A percentile compares a stretch with the other conserved stretches of the same genome.
phyloP scores from a whole-genome alignment of 352 stramenopile genomes.

The Phytopythium cucurbitacearum region DNA sequence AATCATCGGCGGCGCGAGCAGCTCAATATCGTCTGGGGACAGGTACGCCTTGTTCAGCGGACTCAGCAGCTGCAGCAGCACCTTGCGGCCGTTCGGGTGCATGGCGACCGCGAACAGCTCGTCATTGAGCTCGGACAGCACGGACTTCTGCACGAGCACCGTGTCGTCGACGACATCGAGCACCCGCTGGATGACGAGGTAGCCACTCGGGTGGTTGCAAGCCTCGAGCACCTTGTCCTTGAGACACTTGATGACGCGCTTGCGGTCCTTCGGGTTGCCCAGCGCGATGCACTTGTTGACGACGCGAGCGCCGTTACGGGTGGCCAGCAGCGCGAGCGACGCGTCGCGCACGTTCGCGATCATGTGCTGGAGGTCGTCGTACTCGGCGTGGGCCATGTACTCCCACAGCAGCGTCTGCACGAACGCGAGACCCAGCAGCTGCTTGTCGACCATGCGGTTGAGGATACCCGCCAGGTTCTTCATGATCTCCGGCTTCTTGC shows the following conservation, averaged over 20 bases:
- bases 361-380: constrained; percentile 80
- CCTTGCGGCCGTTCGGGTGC: constrained; percentile 72
- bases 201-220: constrained; percentile 88
- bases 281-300: constrained; percentile 85
- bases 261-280: constrained; percentile 85
- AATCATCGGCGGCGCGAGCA: constrained; percentile 73
- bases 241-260: constrained; percentile 88
- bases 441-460: constrained; percentile 89
- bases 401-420: constrained; percentile 89
- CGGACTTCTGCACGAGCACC: constrained; percentile 87
- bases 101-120: constrained; percentile 65
- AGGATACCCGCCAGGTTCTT: constrained; percentile 62
- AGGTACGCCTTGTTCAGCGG: constrained; percentile 84
- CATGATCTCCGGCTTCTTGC: constrained; percentile 73
- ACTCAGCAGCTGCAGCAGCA: constrained; percentile 75
- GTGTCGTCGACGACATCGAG: constrained; percentile 90
- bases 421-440: constrained; percentile 83
- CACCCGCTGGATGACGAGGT: constrained; percentile 87
- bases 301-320: constrained; percentile 81
- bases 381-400: constrained; percentile 80
- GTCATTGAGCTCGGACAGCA: constrained; percentile 80
- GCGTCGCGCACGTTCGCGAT: constrained; percentile 84
- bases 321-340: constrained; percentile 80
- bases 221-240: constrained; percentile 89
- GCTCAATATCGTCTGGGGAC: constrained; percentile 64